These are phyloP conservation scores for Cladosporium sp. DNA, from an alignment of 2,329 filamentous ascomycete species.

Conservation along the genomic window DNA sequence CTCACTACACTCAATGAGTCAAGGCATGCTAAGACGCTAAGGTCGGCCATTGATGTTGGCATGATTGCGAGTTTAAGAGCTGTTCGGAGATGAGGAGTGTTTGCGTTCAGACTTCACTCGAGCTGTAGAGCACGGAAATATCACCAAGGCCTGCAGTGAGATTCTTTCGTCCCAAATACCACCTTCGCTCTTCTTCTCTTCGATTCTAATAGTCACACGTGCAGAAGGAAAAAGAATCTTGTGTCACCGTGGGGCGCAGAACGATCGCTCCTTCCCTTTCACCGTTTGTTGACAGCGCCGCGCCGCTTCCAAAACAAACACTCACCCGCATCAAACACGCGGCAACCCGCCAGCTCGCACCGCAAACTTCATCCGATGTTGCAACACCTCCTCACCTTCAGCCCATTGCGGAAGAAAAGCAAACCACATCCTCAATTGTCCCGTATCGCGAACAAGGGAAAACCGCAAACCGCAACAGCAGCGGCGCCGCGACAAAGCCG, in stretches of 20 bases:
- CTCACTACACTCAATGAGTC: too few relatives aligned
- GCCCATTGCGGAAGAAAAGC: background rate
- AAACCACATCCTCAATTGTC: background rate
- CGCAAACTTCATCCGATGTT: background rate
- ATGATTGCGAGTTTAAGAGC: background rate
- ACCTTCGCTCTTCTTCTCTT: background rate
- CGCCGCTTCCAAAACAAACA: constrained; percentile 7
- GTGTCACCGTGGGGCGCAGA: background rate
- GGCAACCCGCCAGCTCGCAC: background rate
- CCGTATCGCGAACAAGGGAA: background rate
- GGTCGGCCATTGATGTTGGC: background rate
- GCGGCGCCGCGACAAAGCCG: background rate
- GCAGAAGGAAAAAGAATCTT: background rate
- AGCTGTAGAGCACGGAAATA: background rate
- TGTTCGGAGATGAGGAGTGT: background rate
- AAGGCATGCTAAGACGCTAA: too few relatives aligned
- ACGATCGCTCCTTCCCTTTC: background rate
- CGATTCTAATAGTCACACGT: background rate
- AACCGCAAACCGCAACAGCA: background rate
- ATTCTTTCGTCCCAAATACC: background rate
- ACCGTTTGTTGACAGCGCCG: constrained; percentile 4
- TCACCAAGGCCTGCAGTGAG: background rate
- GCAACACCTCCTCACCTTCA: background rate
- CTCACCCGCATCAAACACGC: background rate
- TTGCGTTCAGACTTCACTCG: background rate